Evolutionary conservation across 495 filamentous ascomycete species (phyloP), one percentile per base, ranked within the genome.

Genomic region (Articulospora tetracladia): DNA sequence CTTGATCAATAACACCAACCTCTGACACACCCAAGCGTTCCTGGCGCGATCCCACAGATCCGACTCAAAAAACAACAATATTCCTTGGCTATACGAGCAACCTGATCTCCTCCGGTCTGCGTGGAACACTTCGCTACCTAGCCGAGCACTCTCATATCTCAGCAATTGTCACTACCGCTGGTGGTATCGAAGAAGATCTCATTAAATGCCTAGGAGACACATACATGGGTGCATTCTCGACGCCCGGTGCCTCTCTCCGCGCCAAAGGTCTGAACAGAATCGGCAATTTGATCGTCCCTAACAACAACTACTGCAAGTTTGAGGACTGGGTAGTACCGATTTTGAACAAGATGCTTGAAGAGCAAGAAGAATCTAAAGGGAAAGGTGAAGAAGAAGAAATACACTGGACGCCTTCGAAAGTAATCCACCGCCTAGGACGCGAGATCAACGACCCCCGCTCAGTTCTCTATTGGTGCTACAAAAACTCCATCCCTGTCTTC

Each of bases 31-130:
- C 30, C 49, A 65, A 93, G 91, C 82, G 90, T 56, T 76, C 84
- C 20, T 97, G 86, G 79, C 77, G 80, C 36, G 86, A 95, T 66
- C 83, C 88, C 0, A 86, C 89, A 50, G 47, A 55, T 66, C 88
- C 87, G 2, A 80, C 78, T 26, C 80, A 86, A 15, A 82, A 80
- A 64, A 92, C 92, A 8, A 97, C 93, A 49, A 93, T 98, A 70
- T 97, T 97, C 75, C 86, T 97, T 20, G 95, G 95, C 44, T 99
- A 95, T 74, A 98, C 94, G 25, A 94, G 89, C 20, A 98, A 99
- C 70, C 78, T 99, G 56, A 95, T 98, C 64, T 98, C 94, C 1
- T 98, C 93, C 20, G 94, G 95, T 13, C 81, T 99, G 2, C 83
- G 94, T 20, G 91, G 94, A 61, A 94, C 91, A 24, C 75, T 99